Conservation (phyloP, 2,329 filamentous ascomycete genomes). For the Huntiella decipiens region DNA sequence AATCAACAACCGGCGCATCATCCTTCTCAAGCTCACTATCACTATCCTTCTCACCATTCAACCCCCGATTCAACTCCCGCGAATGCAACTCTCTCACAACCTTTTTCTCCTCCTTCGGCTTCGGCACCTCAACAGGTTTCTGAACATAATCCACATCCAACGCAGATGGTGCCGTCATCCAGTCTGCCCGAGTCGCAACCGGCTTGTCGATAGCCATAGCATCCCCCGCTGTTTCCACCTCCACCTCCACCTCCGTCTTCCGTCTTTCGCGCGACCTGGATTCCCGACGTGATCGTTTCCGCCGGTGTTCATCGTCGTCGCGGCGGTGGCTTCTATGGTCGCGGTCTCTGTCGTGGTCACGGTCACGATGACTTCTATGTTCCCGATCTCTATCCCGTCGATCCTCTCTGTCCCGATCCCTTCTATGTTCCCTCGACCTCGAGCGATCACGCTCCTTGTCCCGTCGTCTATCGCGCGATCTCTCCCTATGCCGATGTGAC, state of each 20-base stretch:
- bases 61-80: slow-evolving; percentile 56
- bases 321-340: slow-evolving; percentile 7
- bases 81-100: slow-evolving; percentile 51
- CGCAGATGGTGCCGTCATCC: slow-evolving; percentile 81
- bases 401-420: slow-evolving; percentile 16
- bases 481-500: slow-evolving; percentile 15
- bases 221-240: not conserved
- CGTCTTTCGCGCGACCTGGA: not conserved
- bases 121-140: slow-evolving; percentile 34
- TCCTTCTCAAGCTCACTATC: slow-evolving; percentile 32
- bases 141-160: slow-evolving; percentile 72
- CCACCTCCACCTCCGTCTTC: not conserved
- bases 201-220: slow-evolving; percentile 14
- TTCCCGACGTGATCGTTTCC: slow-evolving; percentile 11
- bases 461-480: slow-evolving; percentile 6
- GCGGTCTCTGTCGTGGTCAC: not conserved
- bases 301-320: slow-evolving; percentile 19
- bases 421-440: slow-evolving; percentile 14
- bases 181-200: slow-evolving; percentile 52
- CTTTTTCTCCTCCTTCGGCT: slow-evolving; percentile 31
- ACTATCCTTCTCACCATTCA: slow-evolving; percentile 24
- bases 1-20: slow-evolving; percentile 40
- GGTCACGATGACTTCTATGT: slow-evolving; percentile 17
- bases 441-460: slow-evolving; percentile 13
- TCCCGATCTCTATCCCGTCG: slow-evolving; percentile 19